Evolutionary conservation across 306 rosid genomes (phyloP), one percentile per base, ranked within the genome.

Genomic region (Trifolium subterraneum): DNA sequence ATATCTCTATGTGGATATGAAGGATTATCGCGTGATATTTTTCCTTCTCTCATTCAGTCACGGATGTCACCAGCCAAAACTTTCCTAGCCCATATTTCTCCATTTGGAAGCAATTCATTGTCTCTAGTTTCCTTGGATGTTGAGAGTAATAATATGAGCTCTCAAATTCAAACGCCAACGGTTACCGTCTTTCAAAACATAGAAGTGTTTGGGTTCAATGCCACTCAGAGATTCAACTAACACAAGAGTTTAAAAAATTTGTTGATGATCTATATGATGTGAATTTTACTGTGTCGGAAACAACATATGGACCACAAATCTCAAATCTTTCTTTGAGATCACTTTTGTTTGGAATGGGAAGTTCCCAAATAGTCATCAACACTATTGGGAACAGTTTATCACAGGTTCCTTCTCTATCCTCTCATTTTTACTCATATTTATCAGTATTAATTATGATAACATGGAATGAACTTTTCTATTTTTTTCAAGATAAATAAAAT

Each of bases 1-100:
- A 41, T 88, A 36, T 71, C 78, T 67, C 11, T 86, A 2, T 31
- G 83, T 73, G 86, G 86, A 45, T 70, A 60, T 51, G 74, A 77
- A 80, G 81, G 86, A 56, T 60, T 64, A 8, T 14, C 84, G 0
- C 60, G 14, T 31, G 64, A 82, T 50, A 25, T 60, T 19, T 60
- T 72, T 25, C 76, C 88, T 75, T 76, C 86, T 36, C 36, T 60
- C 10, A 10, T 84, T 25, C 20, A 36, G 61, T 82, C 86, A 38
- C 75, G 79, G 79, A 74, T 61, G 50, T 80, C 72, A n/a, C 84
- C 83, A 19, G 60, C n/a, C 6, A 48, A 36, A 12, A 39, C 8
- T 54, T 10, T 62, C 7, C 31, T 64, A 0, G 3, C 83, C 0
- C 4, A 0, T 36, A 8, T 29, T 70, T 39, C 4, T 1, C 2